phyloP scores from a whole-genome alignment of 2,329 filamentous ascomycete genomes.

The Raffaelea arxii region DNA sequence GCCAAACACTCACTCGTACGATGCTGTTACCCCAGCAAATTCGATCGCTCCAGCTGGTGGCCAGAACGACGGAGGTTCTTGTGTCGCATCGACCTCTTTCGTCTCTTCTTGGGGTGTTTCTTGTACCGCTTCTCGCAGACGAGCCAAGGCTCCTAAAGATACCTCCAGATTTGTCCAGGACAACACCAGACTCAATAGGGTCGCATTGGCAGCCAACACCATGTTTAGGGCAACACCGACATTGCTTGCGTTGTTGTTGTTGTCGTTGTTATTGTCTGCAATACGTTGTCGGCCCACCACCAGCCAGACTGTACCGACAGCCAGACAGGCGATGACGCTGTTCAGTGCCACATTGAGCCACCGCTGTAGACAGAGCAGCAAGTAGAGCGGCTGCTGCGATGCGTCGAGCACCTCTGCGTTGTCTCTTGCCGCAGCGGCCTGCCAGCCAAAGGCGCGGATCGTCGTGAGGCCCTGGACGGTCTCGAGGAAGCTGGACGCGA shows the following conservation, averaged over 20 bases:
- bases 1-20: slow-evolving; percentile 15
- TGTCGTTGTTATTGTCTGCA: too few species aligned
- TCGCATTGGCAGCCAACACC: slow-evolving; percentile 24
- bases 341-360: slow-evolving; percentile 44
- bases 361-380: slow-evolving; percentile 38
- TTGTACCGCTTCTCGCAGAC: slow-evolving; percentile 13
- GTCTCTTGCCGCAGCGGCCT: slow-evolving; percentile 14
- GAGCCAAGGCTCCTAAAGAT: slow-evolving; percentile 24
- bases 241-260: too few species aligned
- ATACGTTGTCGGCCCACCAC: slow-evolving; percentile 21
- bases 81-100: neutral
- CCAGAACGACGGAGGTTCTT: slow-evolving; percentile 13
- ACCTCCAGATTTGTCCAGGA: slow-evolving; percentile 25
- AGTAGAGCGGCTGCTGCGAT: slow-evolving; percentile 39
- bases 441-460: slow-evolving; percentile 38
- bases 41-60: slow-evolving; percentile 18
- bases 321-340: slow-evolving; percentile 35
- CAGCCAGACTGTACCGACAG: slow-evolving; percentile 22
- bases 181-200: slow-evolving; percentile 22
- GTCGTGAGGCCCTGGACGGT: slow-evolving; percentile 32
- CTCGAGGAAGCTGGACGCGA: slow-evolving; percentile 32
- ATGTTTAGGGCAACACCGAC: slow-evolving; percentile 26
- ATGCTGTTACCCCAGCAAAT: slow-evolving; percentile 18
- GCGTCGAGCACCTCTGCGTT: slow-evolving; percentile 25
- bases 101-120: slow-evolving; percentile 17